Evolutionary conservation across 2,329 filamentous ascomycete genomes (phyloP), one percentile per base, ranked within the genome.

Genomic region (Hyphodiscus sp.): DNA sequence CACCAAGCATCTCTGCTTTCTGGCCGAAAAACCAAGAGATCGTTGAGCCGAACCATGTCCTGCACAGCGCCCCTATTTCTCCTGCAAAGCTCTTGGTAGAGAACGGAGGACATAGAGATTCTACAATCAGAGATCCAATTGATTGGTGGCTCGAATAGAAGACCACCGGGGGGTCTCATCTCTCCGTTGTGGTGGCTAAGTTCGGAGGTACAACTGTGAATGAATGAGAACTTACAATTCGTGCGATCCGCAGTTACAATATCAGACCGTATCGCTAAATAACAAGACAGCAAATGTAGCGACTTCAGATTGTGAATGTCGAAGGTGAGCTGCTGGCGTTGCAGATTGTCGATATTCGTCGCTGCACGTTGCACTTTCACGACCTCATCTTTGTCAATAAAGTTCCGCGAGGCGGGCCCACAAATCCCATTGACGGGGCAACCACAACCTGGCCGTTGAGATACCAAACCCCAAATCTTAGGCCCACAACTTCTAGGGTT

Each of bases 61-160:
- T 38, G 33, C 33, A 13, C 11, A n/a, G 11, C 33, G 29, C 33
- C 33, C 11, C 16, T 38, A 10, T n/a, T 20, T 46, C 53, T 50
- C 20, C 52, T 43, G 38, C 45, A 43, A 38, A 57, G 23, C 13
- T 52, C 51, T 33, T 19, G 50, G 41, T 49, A 41, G 15, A 46
- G 5, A 16, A 45, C 16, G 20, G 19, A 20, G 20, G 43, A 18
- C 19, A 45, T 26, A 20, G 23, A 26, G 8, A 8, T 19, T 38
- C 13, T 38, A 16, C 43, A n/a, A 41, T 41, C 45, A 13, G 47
- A 46, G n/a, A 53, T 41, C 54, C 57, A 59, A 49, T 59, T 53
- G 50, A 47, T 33, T 23, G 55, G 57, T 13, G 45, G 30, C 6
- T 51, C 50, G 19, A 51, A 57, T 10, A 18, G 8, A 11, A 33